Evolutionary conservation across 495 filamentous ascomycete species (phyloP).

Genomic region (Beverwykella pulmonaria): DNA sequence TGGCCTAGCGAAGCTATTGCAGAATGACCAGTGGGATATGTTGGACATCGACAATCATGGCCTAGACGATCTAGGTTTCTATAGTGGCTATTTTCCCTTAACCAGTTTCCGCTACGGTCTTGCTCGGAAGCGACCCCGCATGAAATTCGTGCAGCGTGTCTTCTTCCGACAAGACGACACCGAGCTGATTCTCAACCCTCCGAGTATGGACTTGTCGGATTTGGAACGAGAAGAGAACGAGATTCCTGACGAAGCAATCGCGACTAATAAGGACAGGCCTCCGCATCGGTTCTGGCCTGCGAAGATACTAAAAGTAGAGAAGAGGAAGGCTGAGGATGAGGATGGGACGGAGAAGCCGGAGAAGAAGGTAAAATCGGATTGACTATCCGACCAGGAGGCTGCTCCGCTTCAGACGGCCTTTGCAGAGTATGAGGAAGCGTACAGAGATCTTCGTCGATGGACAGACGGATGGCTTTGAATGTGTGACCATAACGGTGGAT

Average conservation of each 20-base stretch:
- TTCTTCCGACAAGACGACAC: conserved; percentile 26
- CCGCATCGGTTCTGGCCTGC: conserved; percentile 25
- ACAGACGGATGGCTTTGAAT: background rate
- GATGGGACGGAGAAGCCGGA: background rate
- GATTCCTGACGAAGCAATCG: conserved; percentile 15
- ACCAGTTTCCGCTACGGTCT: conserved; percentile 3
- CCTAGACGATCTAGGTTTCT: background rate
- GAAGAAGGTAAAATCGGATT: conserved; percentile 16
- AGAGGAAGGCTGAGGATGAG: conserved; percentile 27
- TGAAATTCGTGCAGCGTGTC: conserved; percentile 35
- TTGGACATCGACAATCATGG: conserved; percentile 22
- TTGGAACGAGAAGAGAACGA: conserved; percentile 19
- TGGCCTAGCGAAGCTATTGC: conserved; percentile 6
- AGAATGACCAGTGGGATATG: conserved; percentile 25
- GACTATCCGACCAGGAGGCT: conserved; percentile 1
- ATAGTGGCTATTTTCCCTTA: conserved; percentile 11
- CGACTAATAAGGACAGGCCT: background rate
- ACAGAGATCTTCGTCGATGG: background rate
- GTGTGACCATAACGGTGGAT: background rate
- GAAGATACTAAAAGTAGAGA: background rate
- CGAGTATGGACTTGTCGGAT: conserved; percentile 2
- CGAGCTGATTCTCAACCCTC: conserved; percentile 1
- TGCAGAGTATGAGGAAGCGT: background rate
- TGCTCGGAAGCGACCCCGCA: conserved; percentile 17
- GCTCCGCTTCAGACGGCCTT: background rate